Conservation (phyloP, 768 basidiomycete genomes). For the Tulasnella sp. region DNA sequence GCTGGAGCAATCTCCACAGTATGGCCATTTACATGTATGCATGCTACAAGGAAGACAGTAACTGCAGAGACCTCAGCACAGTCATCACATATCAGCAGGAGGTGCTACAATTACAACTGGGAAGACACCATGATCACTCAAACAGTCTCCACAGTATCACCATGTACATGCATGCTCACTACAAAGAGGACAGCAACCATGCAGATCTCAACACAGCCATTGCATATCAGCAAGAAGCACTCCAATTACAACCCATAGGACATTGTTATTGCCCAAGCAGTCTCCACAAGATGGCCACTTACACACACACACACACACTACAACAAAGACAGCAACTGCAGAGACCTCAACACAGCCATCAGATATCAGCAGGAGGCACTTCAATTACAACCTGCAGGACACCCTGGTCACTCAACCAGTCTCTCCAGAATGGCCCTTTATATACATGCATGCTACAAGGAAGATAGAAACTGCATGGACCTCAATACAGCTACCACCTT, state of each 20-base stretch:
- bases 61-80: too few relatives aligned
- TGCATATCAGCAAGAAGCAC: neutral
- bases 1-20: too few relatives aligned
- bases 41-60: too few relatives aligned
- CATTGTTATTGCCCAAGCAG: neutral
- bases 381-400: neutral
- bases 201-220: neutral
- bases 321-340: neutral
- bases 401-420: neutral
- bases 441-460: neutral
- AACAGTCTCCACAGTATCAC: neutral
- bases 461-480: neutral
- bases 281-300: neutral
- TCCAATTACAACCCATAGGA: neutral
- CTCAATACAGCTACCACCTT: neutral
- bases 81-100: too few relatives aligned
- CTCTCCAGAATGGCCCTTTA: neutral
- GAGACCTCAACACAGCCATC: neutral
- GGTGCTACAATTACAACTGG: too few relatives aligned
- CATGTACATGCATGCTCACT: neutral
- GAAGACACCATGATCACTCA: neutral
- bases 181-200: neutral
- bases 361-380: neutral
- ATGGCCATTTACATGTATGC: too few relatives aligned
- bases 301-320: neutral